These are phyloP conservation scores for Schizosaccharomyces osmophilus DNA, from an alignment of 805 yeast genomes.

Conservation along the genomic window DNA sequence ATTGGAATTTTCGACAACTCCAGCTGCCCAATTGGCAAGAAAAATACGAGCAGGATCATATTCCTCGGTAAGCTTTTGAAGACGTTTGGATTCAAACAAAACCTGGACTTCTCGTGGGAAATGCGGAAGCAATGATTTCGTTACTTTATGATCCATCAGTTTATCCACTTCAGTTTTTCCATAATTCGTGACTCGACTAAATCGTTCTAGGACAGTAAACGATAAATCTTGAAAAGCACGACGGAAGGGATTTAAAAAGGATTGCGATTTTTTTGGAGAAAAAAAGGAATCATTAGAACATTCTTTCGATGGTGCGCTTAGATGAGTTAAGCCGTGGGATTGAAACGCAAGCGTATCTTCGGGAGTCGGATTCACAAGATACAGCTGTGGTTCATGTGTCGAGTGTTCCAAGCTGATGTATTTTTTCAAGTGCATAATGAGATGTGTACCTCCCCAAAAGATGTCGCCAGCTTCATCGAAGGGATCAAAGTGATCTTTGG, in stretches of 20 bases:
- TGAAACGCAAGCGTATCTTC: constrained; percentile 32
- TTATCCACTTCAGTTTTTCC: constrained; percentile 42
- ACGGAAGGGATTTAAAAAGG: constrained; percentile 3
- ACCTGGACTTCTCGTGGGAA: constrained; percentile 22
- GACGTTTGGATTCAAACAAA: constrained; percentile 21
- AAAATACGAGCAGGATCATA: constrained; percentile 82
- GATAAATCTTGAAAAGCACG: constrained; percentile 13
- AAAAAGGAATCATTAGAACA: constrained; percentile 4
- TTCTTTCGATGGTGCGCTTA: too few relatives aligned
- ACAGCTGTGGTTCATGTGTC: constrained; percentile 44
- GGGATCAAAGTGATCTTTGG: constrained; percentile 41
- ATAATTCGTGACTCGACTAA: constrained; percentile 48
- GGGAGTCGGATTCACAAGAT: constrained; percentile 53
- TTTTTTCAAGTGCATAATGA: constrained; percentile 29
- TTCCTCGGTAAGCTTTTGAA: constrained; percentile 57
- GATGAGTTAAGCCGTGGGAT: background rate
- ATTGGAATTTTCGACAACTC: constrained; percentile 77
- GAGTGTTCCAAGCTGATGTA: constrained; percentile 43
- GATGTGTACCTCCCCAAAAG: constrained; percentile 83
- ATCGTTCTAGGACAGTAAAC: constrained; percentile 40
- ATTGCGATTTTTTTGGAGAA: constrained; percentile 14
- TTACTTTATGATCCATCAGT: constrained; percentile 34
- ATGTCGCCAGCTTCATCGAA: constrained; percentile 27
- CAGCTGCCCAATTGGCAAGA: constrained; percentile 88
- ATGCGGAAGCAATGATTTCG: constrained; percentile 29